Conservation (phyloP, 371 early-diverging fungal genomes). For the Basidiobolus meristosporus region DNA sequence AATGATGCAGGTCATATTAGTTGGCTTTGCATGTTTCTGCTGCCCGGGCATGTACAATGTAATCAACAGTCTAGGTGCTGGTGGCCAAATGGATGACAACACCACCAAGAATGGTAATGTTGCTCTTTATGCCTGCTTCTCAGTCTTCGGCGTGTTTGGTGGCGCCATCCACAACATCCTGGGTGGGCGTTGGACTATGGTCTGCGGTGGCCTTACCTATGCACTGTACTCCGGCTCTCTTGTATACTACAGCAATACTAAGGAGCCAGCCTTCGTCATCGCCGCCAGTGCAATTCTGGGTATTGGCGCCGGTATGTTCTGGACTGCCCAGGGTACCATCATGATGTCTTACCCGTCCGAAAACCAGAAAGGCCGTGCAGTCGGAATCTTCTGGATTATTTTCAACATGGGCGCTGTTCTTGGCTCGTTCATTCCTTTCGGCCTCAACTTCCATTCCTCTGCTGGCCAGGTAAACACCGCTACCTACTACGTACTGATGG, state of each 20-base stretch:
- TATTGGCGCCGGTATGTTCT: too few species aligned
- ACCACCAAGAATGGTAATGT: constrained; percentile 49
- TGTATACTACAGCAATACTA: constrained; percentile 33
- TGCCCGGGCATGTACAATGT: too few species aligned
- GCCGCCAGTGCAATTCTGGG: too few species aligned
- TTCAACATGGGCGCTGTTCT: constrained; percentile 70
- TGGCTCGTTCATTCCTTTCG: too few species aligned
- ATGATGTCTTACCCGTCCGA: constrained; percentile 51
- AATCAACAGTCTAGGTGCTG: too few species aligned
- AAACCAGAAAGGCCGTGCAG: constrained; percentile 53
- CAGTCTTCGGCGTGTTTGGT: constrained; percentile 41
- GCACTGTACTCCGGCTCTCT: constrained; percentile 29
- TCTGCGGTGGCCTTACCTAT: constrained; percentile 28
- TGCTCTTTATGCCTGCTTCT: constrained; percentile 44
- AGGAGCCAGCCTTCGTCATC: too few species aligned
- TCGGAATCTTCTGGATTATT: too few species aligned
- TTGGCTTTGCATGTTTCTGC: too few species aligned
- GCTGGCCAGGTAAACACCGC: constrained; percentile 22
- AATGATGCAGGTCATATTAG: too few species aligned
- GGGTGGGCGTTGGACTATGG: constrained; percentile 25
- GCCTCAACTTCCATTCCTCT: constrained; percentile 18
- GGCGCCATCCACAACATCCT: constrained; percentile 35
- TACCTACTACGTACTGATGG: too few species aligned
- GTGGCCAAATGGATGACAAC: too few species aligned
- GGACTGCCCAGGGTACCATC: constrained; percentile 44